Conservation (phyloP, 148 eudicot species). For the Spergularia bocconei region DNA sequence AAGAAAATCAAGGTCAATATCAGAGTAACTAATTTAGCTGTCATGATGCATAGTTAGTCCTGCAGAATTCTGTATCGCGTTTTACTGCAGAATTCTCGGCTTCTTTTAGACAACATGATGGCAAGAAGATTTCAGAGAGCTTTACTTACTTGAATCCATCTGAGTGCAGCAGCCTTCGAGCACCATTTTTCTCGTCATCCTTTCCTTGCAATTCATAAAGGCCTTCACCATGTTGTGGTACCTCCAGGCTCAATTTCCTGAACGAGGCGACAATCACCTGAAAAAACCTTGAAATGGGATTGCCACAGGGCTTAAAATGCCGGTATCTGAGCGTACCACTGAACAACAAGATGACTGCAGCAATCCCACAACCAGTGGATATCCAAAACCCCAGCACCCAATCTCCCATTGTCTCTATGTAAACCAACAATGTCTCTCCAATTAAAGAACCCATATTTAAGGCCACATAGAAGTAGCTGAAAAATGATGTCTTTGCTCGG, state of each 20-base stretch:
- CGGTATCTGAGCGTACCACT: constrained; percentile 46
- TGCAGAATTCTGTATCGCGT: too few species aligned
- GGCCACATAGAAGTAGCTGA: constrained; percentile 55
- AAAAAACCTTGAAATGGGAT: constrained; percentile 45
- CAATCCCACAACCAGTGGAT: constrained; percentile 42
- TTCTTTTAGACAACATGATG: background rate
- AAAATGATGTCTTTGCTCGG: constrained; percentile 40
- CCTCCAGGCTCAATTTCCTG: constrained; percentile 37
- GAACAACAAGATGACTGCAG: constrained; percentile 42
- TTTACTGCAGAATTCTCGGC: too few species aligned
- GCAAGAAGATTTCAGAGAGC: too few species aligned
- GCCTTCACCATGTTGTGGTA: constrained; percentile 35
- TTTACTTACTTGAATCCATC: constrained; percentile 46
- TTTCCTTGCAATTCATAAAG: constrained; percentile 38
- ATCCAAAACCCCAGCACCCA: constrained; percentile 57
- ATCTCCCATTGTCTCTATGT: constrained; percentile 44
- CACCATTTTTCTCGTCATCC: constrained; percentile 35
- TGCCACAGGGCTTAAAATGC: constrained; percentile 51
- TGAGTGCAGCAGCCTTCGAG: constrained; percentile 38
- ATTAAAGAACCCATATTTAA: constrained; percentile 52
- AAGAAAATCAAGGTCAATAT: background rate
- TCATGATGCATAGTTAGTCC: too few species aligned
- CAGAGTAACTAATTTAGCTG: background rate
- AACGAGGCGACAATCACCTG: constrained; percentile 52
- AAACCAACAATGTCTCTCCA: constrained; percentile 50